Evolutionary conservation across 306 rosid genomes (phyloP), one percentile per base, ranked within the genome.

Genomic region (Delonix regia): DNA sequence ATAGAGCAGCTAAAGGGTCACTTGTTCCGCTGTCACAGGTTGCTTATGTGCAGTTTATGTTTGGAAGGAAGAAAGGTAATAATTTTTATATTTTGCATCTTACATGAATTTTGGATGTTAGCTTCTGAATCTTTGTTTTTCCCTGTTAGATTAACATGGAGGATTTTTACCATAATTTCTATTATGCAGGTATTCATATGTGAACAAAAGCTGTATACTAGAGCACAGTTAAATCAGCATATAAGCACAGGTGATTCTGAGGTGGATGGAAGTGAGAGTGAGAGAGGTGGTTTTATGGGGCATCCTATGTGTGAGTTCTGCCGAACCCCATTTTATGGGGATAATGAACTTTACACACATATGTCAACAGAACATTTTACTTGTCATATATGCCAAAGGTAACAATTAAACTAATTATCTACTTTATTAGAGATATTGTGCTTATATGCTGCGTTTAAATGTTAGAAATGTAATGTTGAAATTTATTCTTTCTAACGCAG

Each of bases 251-350:
- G 99, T 68, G 93, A 90, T 79, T 93, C 99, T 21, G 93, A 86
- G 89, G 98, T 93, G 82, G 99, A 95, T 80, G 99, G 99, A 81
- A 95, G 88, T 81, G 96, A 95, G 94, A 91, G 96, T 71, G 99
- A 93, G 56, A 93, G 99, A 86, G 99, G 99, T 59, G 98, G 99
- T 39, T 95, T 95, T 83, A 87, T 83, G 62, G 99, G 99, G 84
- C 99, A 95, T 84, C 99, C 99, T 67, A 68, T 74, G 91, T 95
- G 99, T 87, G 97, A 93, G 38, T 95, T 87, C 81, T 95, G 99
- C 86, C 77, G 79, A 83, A 86, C 92, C 30, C 94, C 97, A 13
- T 95, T 93, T 83, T 95, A 95, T 63, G 97, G 98, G 71, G 98
- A 95, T 80, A 93, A 95, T 77, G 99, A 95, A 75, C 79, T 93